These are phyloP conservation scores for Phytopythium ostracodes DNA, from an alignment of 352 stramenopile genomes.

Conservation along the genomic window DNA sequence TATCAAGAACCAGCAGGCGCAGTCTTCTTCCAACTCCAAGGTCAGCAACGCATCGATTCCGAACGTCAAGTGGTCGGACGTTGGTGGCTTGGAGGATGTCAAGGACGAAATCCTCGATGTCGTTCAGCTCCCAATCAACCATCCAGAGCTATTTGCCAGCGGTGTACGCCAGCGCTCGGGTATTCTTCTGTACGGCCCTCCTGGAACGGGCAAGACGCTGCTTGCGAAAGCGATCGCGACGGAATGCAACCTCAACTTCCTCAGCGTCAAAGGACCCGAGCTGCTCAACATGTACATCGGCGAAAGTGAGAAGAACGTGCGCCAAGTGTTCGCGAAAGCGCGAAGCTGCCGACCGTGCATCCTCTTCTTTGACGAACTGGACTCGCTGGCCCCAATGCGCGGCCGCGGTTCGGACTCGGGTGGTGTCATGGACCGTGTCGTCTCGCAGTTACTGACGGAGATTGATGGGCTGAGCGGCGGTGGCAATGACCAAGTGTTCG, in stretches of 20 bases:
- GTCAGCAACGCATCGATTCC: conserved; percentile 80
- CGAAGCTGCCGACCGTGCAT: conserved; percentile 83
- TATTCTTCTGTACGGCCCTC: conserved; percentile 80
- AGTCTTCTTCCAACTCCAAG: conserved; percentile 51
- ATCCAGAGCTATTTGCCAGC: conserved; percentile 78
- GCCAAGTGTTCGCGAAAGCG: conserved; percentile 90
- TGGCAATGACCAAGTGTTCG: conserved; percentile 88
- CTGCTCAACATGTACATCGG: conserved; percentile 98
- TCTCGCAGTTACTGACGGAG: conserved; percentile 95
- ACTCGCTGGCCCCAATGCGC: conserved; percentile 87
- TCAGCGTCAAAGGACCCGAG: conserved; percentile 95
- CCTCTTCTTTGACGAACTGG: conserved; percentile 93
- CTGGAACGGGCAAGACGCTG: conserved; percentile 93
- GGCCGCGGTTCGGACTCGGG: conserved; percentile 84
- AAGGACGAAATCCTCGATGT: conserved; percentile 96
- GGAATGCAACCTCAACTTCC: conserved; percentile 94
- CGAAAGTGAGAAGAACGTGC: conserved; percentile 96
- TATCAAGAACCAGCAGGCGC: conserved; percentile 62
- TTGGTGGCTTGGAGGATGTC: conserved; percentile 97
- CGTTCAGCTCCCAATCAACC: conserved; percentile 80
- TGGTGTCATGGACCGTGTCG: conserved; percentile 95
- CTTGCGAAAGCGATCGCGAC: conserved; percentile 95
- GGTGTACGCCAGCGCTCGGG: conserved; percentile 75
- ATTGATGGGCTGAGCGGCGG: conserved; percentile 88
- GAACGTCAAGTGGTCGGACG: conserved; percentile 98